Conservation (phyloP, 2,329 filamentous ascomycete species). For the Polychaeton citri region DNA sequence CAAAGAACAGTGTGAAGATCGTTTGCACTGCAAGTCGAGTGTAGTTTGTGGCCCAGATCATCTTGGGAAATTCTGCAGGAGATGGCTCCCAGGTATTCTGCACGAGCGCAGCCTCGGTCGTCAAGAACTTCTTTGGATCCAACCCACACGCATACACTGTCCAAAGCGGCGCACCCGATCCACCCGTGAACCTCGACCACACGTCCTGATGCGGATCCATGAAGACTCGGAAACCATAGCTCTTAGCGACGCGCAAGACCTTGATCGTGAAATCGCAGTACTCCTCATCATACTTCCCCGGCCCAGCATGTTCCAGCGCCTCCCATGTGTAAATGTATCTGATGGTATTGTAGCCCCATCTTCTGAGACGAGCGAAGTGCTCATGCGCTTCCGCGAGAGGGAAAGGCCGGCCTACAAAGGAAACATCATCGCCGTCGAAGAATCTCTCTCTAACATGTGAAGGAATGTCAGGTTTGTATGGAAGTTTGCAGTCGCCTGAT, state of each 20-base stretch:
- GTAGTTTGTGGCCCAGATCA: conserved; percentile 99
- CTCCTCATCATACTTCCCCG: conserved; percentile 83
- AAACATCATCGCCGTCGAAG: conserved; percentile 85
- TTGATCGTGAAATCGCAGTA: conserved; percentile 88
- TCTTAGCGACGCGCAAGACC: conserved; percentile 67
- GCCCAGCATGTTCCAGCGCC: conserved; percentile 86
- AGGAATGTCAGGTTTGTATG: conserved; percentile 64
- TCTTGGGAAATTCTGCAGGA: conserved; percentile 80
- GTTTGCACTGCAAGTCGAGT: conserved; percentile 73
- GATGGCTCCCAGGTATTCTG: conserved; percentile 78
- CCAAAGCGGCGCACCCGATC: conserved; percentile 95
- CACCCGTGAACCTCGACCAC: conserved; percentile 89
- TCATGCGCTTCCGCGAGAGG: conserved; percentile 65
- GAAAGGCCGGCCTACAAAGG: conserved; percentile 79
- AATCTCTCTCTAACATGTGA: conserved; percentile 69
- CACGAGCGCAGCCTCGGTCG: conserved; percentile 82
- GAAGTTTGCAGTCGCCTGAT: conserved; percentile 80
- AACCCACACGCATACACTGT: conserved; percentile 89
- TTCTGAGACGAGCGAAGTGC: conserved; percentile 75
- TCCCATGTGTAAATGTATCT: conserved; percentile 98
- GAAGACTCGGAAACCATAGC: conserved; percentile 89
- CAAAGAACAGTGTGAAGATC: conserved; percentile 92
- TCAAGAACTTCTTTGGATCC: conserved; percentile 71
- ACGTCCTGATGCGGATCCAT: conserved; percentile 99
- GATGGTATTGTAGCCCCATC: conserved; percentile 91